Percentiles rank a stretch among this genome's conserved stretches.
Conservation (phyloP, 2,329 filamentous ascomycete genomes). For the Cercospora sp. region DNA sequence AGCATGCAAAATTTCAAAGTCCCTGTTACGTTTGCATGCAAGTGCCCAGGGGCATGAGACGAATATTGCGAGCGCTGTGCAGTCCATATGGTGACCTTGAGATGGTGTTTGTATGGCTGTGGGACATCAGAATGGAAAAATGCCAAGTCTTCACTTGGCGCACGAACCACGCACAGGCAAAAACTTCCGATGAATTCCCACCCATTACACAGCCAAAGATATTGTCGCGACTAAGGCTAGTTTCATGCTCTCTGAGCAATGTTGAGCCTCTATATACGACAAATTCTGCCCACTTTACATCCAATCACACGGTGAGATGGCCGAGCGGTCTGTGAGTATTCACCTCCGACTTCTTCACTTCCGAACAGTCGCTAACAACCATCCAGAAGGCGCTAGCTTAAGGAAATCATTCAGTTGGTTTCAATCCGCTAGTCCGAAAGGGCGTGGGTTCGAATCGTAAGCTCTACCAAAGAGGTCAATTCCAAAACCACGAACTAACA, state of each 20-base stretch:
- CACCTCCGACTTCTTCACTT: not conserved
- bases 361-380: not conserved
- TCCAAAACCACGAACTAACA: not conserved
- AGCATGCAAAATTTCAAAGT: too few relatives aligned
- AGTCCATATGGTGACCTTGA: too few relatives aligned
- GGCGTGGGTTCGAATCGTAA: conserved; percentile 20
- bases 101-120: too few relatives aligned
- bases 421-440: not conserved
- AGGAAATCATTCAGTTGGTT: not conserved
- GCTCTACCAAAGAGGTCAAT: not conserved
- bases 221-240: not conserved
- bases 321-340: conserved; percentile 20
- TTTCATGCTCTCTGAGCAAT: not conserved
- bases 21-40: too few relatives aligned
- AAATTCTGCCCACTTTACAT: not conserved
- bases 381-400: conserved; percentile 15
- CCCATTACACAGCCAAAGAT: not conserved
- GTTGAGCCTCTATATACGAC: not conserved
- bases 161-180: not conserved
- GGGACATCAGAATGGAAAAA: not conserved
- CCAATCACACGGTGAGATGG: conserved; percentile 14
- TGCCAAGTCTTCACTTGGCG: not conserved
- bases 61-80: too few relatives aligned
- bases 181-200: not conserved
- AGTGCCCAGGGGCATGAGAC: too few relatives aligned